Base-by-base conservation (phyloP, 768 basidiomycete species). In the Boletus pseudopeckii region DNA sequence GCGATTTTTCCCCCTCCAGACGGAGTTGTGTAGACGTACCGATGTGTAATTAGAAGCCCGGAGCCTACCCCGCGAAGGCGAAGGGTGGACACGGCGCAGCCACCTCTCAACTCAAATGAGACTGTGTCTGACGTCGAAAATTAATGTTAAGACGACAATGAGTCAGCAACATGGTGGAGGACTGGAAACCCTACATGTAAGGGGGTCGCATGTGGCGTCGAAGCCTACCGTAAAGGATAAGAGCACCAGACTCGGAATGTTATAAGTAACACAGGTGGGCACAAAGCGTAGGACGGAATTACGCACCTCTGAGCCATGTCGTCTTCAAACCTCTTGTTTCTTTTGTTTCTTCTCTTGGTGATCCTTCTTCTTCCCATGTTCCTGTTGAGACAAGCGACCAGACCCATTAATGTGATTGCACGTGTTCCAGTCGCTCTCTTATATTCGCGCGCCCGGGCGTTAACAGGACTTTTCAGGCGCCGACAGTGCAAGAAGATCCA, bases 331-430 rank as follows among this genome's bases (percentile, higher is more conserved):
- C n/a, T 39, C 38, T 50, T 58, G 22, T 67, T 56, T 50, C 44
- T 67, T 33, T 32, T 66, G 36, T 57, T 58, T 37, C 50, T 67
- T 30, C 38, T 61, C 17, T 20, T 61, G 14, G 1, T 44, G 7
- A 11, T 59, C 1, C 43, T 42, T 20, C 28, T 56, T 30, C 24
- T 24, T 36, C 22, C 37, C 4, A 18, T 26, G 14, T 11, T 46
- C 38, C 10, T 28, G 43, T 52, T 38, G 45, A 15, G 42, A 10
- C 18, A 47, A 38, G 40, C 14, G 11, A 5, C 37, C 4, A 53
- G 56, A 26, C 17, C 33, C 20, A 22, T 45, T 18, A 11, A 26
- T 48, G 47, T 26, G 45, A 41, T 22, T 57, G 40, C 62, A 61
- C 65, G 65, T 64, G 64, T 50, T 32, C 20, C 15, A 7, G 14